Base-by-base conservation (phyloP, 2,329 filamentous ascomycete genomes). In the Aureobasidium sp. region DNA sequence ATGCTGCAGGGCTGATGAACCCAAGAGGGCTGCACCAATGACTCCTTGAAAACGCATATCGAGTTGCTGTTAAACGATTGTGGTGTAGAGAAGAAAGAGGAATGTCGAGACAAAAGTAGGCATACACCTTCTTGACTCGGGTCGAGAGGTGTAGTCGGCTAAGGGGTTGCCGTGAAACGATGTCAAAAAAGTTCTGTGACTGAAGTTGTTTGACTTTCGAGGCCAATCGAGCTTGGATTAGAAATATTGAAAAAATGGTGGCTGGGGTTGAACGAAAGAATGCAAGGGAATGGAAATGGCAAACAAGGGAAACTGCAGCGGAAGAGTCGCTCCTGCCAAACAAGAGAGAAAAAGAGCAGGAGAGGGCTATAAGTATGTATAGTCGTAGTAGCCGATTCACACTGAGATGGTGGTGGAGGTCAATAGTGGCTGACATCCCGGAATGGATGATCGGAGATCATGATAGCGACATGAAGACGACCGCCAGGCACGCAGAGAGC, bases 281-380 rank as follows among this genome's bases (percentile, higher is more conserved):
- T 60, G 57, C 57, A 60, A 60, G 57, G 57, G 27, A 60, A 49
- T 9, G 33, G 37, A 40, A 44, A 50, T 24, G 44, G 37, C 57
- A 60, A 60, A 58, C 42, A 58, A 50, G 57, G 56, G 44, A 60
- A 50, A 31, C 57, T 60, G 57, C 57, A 60, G 57, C 57, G 35
- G 54, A 48, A 40, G 22, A 17, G 57, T 45, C 53, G 45, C 44
- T 60, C 57, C 57, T 60, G 50, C 40, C 54, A 35, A 40, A 33
- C 19, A 42, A 48, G 29, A 22, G 27, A 35, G 31, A 29, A 27
- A 48, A 48, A 12, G 31, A 29, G 29, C 17, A 27, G 42, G 15
- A 31, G 22, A 58, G 27, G 42, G 12, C 14, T 58, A 58, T 39
- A 48, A 44, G 19, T 60, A 45, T 50, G 31, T 48, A 45, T 60